phyloP scores from a whole-genome alignment of 169 alveolate genomes.

The Perkinsus chesapeaki region DNA sequence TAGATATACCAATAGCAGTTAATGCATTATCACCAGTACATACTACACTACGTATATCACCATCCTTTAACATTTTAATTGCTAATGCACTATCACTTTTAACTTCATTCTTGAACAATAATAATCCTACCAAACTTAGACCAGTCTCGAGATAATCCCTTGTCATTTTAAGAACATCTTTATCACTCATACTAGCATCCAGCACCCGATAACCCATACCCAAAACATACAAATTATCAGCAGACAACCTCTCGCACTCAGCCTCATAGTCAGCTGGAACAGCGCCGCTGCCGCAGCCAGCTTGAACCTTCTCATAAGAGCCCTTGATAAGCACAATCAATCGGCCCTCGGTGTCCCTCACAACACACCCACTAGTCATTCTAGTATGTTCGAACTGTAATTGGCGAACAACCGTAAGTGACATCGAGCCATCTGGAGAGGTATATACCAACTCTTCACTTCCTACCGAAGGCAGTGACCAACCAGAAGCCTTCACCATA shows the following conservation, averaged over 20 bases:
- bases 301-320: neutral
- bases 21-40: constrained; percentile 12
- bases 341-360: neutral
- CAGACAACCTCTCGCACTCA: neutral
- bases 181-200: neutral
- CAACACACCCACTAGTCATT: neutral
- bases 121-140: neutral
- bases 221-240: neutral
- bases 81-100: constrained; percentile 47
- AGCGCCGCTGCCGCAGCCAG: neutral
- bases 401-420: neutral
- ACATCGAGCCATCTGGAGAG: neutral
- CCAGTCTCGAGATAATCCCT: constrained; percentile 30
- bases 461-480: neutral
- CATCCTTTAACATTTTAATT: constrained; percentile 46
- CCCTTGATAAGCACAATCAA: neutral
- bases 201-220: neutral
- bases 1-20: neutral
- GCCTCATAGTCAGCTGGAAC: neutral
- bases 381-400: neutral
- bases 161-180: neutral
- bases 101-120: constrained; percentile 19
- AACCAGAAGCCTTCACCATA: constrained; percentile 5
- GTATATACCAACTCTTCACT: neutral
- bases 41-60: constrained; percentile 43